Percentiles rank a stretch among this genome's conserved stretches.
Conservation (phyloP, 352 stramenopile genomes). For the Phytophthora capsici region DNA sequence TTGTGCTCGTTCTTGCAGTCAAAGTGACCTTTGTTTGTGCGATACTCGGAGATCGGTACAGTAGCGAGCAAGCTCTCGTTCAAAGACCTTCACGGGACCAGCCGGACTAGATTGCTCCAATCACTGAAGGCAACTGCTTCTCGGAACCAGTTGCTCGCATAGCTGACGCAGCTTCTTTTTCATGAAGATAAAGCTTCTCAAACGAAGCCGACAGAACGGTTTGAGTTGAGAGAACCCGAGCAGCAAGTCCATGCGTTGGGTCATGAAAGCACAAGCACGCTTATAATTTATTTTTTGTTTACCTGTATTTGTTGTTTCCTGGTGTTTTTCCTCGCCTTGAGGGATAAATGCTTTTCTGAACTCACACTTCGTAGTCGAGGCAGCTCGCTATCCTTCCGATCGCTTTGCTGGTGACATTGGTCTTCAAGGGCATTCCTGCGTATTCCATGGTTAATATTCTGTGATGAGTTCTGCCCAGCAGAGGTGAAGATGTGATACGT, state of each 20-base stretch:
- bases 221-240: constrained; percentile 16
- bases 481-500: constrained; percentile 5
- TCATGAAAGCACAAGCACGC: constrained; percentile 24
- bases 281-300: constrained; percentile 46
- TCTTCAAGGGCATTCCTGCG: constrained; percentile 11
- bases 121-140: constrained; percentile 21
- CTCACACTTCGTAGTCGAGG: constrained; percentile 8
- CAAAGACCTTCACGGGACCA: not conserved
- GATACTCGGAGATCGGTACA: not conserved
- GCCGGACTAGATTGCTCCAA: constrained; percentile 18
- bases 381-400: constrained; percentile 4
- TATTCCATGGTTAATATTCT: no score
- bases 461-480: no score
- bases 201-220: constrained; percentile 21
- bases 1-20: not conserved
- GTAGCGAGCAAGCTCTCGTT: not conserved
- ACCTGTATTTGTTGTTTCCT: constrained; percentile 17
- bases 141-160: constrained; percentile 1
- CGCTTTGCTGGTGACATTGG: not conserved
- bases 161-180: constrained; percentile 27
- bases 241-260: constrained; percentile 1
- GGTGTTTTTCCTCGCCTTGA: not conserved
- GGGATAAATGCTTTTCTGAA: not conserved
- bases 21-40: not conserved
- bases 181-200: constrained; percentile 5